A percentile compares a stretch with the other conserved stretches of the same genome.
Evolutionary conservation across 805 yeast species (phyloP).

Genomic region (Saturnispora hagleri): DNA sequence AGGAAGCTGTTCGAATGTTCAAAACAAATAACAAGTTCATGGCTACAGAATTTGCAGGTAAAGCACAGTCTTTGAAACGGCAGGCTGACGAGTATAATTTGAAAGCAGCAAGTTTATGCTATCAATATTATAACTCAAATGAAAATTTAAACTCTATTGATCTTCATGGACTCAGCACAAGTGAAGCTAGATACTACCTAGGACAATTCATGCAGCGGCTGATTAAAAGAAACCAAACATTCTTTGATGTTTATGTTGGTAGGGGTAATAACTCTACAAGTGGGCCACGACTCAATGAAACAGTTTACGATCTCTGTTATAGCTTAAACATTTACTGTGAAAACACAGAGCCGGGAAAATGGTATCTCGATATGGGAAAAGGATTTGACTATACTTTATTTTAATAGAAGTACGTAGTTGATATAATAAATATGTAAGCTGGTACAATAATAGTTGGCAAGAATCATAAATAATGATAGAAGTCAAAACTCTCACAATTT

Average conservation of each 20-base stretch:
- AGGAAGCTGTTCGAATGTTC: constrained; percentile 1
- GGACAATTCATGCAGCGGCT: constrained; percentile 8
- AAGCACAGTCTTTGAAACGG: constrained; percentile 4
- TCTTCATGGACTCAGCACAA: constrained; percentile 7
- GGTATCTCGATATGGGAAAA: constrained; percentile 1
- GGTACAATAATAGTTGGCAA: neutral
- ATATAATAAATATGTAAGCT: neutral
- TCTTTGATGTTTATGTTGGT: constrained; percentile 8
- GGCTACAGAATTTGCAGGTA: constrained; percentile 9
- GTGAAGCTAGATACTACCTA: constrained; percentile 9
- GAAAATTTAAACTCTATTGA: constrained; percentile 7
- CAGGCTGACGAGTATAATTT: constrained; percentile 3
- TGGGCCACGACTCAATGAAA: neutral
- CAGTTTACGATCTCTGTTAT: constrained; percentile 1
- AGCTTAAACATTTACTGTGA: constrained; percentile 2
- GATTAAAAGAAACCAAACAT: constrained; percentile 3
- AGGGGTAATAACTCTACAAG: constrained; percentile 6
- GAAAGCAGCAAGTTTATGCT: constrained; percentile 7
- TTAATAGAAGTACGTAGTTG: neutral
- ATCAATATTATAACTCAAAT: constrained; percentile 5
- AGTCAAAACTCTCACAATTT: constrained; percentile 21
- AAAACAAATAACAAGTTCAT: neutral
- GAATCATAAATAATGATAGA: neutral
- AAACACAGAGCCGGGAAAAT: constrained; percentile 2
- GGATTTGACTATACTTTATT: neutral